Conservation (phyloP, 768 basidiomycete species). For the Boletus tomentosulus region DNA sequence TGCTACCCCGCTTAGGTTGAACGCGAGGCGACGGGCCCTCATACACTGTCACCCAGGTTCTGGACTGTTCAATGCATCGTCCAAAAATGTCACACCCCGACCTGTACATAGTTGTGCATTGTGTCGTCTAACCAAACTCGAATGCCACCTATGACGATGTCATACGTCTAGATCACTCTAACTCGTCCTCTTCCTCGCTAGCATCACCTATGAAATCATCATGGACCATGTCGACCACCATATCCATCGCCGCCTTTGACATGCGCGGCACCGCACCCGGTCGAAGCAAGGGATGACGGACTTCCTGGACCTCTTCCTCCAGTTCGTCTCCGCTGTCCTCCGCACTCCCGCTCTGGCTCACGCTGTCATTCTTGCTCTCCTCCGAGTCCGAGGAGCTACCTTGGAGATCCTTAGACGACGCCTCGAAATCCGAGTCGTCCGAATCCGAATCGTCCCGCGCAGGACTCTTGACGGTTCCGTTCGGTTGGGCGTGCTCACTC, state of each 20-base stretch:
- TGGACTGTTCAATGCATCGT: no score
- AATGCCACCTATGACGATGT: neutral
- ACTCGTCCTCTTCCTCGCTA: slow-evolving; percentile 43
- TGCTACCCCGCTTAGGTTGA: no score
- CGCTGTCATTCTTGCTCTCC: no score
- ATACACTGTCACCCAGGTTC: no score
- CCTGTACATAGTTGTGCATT: no score
- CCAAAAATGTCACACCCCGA: no score
- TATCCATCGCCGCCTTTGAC: slow-evolving; percentile 60
- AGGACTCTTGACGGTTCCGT: no score
- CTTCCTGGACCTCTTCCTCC: slow-evolving; percentile 21
- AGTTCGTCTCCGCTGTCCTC: no score
- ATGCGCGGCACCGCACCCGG: slow-evolving; percentile 67
- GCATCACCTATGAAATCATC: slow-evolving; percentile 42
- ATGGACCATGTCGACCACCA: slow-evolving; percentile 60
- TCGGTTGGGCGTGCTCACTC: no score
- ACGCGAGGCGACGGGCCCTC: no score
- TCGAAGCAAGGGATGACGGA: slow-evolving; percentile 57
- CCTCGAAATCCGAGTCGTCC: slow-evolving; percentile 38
- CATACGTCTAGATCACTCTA: slow-evolving; percentile 32
- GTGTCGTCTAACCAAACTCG: neutral
- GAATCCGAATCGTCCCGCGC: no score
- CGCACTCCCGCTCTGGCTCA: no score
- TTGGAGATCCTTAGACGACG: slow-evolving; percentile 42
- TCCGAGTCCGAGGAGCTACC: slow-evolving; percentile 28